Percentiles rank a stretch among this genome's conserved stretches.
Conservation (phyloP, 2,329 filamentous ascomycete genomes). For the Apiospora pterosperma region DNA sequence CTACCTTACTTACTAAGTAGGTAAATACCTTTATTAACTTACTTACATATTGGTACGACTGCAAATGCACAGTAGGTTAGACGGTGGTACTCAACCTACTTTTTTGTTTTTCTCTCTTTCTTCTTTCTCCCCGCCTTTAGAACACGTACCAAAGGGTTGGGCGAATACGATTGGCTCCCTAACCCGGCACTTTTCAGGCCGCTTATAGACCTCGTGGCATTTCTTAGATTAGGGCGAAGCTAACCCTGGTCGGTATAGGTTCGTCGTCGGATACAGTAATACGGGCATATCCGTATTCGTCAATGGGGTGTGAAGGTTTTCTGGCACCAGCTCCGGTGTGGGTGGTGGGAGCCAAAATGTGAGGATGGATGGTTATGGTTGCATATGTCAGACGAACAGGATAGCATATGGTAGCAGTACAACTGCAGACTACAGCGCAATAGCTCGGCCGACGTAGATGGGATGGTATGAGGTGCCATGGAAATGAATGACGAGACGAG, state of each 20-base stretch:
- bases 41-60: too few species aligned
- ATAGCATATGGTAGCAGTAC: neutral
- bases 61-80: too few species aligned
- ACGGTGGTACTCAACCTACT: too few species aligned
- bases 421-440: too few species aligned
- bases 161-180: neutral
- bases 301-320: neutral
- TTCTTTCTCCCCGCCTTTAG: neutral
- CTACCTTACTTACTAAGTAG: too few species aligned
- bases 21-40: too few species aligned
- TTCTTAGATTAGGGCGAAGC: neutral
- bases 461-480: neutral
- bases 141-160: neutral
- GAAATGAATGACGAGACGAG: too few species aligned
- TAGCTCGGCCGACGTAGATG: neutral
- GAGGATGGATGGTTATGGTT: neutral
- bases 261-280: neutral
- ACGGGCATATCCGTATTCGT: neutral
- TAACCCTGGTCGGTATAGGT: neutral
- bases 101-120: too few species aligned
- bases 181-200: neutral
- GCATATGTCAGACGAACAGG: neutral
- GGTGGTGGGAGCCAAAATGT: neutral
- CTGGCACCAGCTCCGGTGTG: neutral
- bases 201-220: neutral